phyloP scores from a whole-genome alignment of 306 rosid genomes.

The Gleditsia sinensis region DNA sequence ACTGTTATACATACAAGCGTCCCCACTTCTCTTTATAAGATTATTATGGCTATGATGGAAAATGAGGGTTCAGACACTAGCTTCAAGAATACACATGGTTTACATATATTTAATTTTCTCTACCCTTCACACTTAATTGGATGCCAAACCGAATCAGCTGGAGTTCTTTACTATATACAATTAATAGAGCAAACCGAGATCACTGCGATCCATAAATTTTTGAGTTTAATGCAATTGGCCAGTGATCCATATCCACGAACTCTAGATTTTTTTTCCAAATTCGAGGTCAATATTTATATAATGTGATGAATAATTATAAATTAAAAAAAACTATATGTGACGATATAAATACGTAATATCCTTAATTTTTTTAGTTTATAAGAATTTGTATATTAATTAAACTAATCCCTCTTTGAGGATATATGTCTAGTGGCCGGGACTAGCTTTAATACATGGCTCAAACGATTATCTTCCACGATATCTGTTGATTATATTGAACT shows the following conservation, averaged over 20 bases:
- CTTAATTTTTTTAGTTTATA: too few species aligned
- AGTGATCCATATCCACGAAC: not conserved
- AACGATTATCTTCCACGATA: not conserved
- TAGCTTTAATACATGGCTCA: constrained; percentile 4
- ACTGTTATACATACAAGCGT: constrained; percentile 30
- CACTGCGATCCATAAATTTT: constrained; percentile 19
- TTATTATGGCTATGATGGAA: constrained; percentile 13
- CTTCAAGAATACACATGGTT: constrained; percentile 39
- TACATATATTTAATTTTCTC: not conserved
- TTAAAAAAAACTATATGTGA: too few species aligned
- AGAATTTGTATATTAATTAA: too few species aligned
- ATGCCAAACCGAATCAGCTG: not conserved
- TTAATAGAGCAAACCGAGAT: constrained; percentile 22
- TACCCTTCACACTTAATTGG: constrained; percentile 28
- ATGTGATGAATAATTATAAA: not conserved
- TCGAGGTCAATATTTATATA: not conserved
- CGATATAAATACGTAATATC: not conserved
- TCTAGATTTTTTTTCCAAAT: not conserved
- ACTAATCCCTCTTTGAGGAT: too few species aligned
- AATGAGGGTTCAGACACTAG: constrained; percentile 22
- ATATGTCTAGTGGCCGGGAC: too few species aligned
- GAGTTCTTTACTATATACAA: constrained; percentile 1
- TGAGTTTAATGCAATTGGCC: constrained; percentile 14
- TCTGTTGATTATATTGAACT: not conserved
- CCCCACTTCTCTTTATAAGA: not conserved